These are phyloP conservation scores for Penicillium desertorum DNA, from an alignment of 495 filamentous ascomycete genomes.

Conservation along the genomic window DNA sequence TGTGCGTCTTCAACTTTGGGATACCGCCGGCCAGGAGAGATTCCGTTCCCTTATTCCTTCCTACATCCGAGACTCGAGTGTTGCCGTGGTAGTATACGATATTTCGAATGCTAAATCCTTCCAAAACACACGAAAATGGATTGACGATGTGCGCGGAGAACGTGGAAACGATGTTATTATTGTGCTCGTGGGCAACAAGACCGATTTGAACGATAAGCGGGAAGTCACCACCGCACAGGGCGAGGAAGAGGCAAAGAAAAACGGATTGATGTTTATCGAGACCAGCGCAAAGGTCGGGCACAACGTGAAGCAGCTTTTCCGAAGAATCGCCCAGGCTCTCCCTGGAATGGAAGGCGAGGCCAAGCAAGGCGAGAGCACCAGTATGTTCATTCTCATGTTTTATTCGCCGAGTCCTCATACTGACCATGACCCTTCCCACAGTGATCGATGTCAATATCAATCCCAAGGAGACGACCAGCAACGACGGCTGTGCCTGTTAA, in stretches of 20 bases:
- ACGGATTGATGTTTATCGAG: constrained; percentile 96
- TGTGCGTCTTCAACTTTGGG: constrained; percentile 96
- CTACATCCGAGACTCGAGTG: constrained; percentile 95
- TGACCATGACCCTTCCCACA: constrained; percentile 34
- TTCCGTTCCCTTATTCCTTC: constrained; percentile 96
- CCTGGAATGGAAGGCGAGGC: constrained; percentile 94
- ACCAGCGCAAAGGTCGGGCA: constrained; percentile 97
- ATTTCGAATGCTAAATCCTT: constrained; percentile 97
- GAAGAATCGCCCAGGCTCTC: constrained; percentile 93
- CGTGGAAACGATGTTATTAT: constrained; percentile 98
- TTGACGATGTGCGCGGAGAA: constrained; percentile 95
- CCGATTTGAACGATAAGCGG: constrained; percentile 94
- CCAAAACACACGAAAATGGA: constrained; percentile 98
- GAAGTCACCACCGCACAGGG: constrained; percentile 93
- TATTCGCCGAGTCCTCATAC: constrained; percentile 9
- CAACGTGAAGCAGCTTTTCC: constrained; percentile 96
- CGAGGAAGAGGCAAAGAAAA: constrained; percentile 97
- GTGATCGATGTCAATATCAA: constrained; percentile 97
- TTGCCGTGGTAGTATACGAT: constrained; percentile 98
- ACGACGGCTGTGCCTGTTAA: constrained; percentile 84
- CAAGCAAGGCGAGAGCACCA: constrained; percentile 63
- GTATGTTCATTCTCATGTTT: constrained; percentile 37
- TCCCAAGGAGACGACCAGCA: constrained; percentile 62
- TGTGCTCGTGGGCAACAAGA: constrained; percentile 98
- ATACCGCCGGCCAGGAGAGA: constrained; percentile 95